A percentile compares a stretch with the other conserved stretches of the same genome.
phyloP scores from a whole-genome alignment of 805 yeast species.

The Schizosaccharomyces pombe region DNA sequence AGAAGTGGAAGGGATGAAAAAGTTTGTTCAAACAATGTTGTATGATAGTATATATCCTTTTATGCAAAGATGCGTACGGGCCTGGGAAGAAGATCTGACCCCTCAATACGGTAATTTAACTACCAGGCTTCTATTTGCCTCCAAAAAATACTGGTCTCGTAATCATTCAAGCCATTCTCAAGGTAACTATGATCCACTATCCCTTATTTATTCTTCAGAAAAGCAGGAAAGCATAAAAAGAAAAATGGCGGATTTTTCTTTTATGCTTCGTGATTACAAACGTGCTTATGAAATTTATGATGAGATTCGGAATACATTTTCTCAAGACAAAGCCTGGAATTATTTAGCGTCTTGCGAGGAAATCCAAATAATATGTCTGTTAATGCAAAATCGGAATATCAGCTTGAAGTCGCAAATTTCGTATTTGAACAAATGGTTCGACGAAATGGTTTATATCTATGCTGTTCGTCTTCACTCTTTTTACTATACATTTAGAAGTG shows the following conservation, averaged over 20 bases:
- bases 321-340: conserved; percentile 56
- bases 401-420: conserved; percentile 27
- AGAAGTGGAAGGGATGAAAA: background rate
- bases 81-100: conserved; percentile 68
- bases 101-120: conserved; percentile 58
- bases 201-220: conserved; percentile 35
- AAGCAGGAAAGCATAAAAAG: conserved; percentile 54
- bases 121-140: conserved; percentile 45
- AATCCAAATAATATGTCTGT: conserved; percentile 51
- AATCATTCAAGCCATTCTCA: conserved; percentile 15
- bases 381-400: conserved; percentile 24
- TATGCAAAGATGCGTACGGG: conserved; percentile 58
- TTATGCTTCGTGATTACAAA: conserved; percentile 74
- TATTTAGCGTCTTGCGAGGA: conserved; percentile 55
- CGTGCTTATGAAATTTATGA: conserved; percentile 70
- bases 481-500: conserved; percentile 41
- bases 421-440: conserved; percentile 36
- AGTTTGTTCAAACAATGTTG: conserved; percentile 21
- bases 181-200: conserved; percentile 25
- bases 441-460: conserved; percentile 51
- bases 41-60: conserved; percentile 41
- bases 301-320: conserved; percentile 49
- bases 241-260: conserved; percentile 75
- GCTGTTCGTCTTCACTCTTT: conserved; percentile 44
- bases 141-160: conserved; percentile 32